Conservation (phyloP, 192 early-diverging fungal genomes). For the Linnemannia hyalina region DNA sequence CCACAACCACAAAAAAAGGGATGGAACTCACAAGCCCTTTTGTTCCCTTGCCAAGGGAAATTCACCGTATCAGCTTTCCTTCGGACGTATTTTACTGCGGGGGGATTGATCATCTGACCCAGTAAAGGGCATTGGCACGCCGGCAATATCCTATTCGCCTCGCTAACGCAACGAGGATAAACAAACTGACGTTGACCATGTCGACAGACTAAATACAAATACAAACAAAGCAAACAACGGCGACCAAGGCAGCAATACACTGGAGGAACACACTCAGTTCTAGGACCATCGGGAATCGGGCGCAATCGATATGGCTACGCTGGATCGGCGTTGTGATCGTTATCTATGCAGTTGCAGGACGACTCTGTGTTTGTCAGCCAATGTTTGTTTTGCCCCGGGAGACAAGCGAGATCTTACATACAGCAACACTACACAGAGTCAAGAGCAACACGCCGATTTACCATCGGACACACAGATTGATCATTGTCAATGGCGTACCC, state of each 20-base stretch:
- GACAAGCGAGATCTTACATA: background rate
- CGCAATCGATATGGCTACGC: background rate
- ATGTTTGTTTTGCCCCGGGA: background rate
- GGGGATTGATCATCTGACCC: conserved; percentile 4
- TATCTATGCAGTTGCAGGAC: background rate
- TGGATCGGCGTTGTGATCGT: background rate
- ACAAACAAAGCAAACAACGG: background rate
- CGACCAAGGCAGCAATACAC: background rate
- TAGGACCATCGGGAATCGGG: background rate
- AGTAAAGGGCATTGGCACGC: background rate
- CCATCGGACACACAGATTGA: background rate
- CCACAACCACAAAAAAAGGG: background rate
- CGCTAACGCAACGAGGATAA: background rate
- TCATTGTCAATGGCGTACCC: background rate
- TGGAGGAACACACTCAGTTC: background rate
- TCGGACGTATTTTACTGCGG: conserved; percentile 11
- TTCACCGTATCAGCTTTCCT: background rate
- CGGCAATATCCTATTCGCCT: background rate
- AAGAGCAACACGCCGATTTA: background rate
- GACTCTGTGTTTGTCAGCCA: background rate
- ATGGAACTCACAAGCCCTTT: background rate
- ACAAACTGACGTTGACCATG: background rate
- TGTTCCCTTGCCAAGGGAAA: background rate
- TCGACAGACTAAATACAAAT: background rate
- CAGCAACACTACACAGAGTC: background rate